Conservation (phyloP, 2,329 filamentous ascomycete genomes). For the Ascosphaera apis region DNA sequence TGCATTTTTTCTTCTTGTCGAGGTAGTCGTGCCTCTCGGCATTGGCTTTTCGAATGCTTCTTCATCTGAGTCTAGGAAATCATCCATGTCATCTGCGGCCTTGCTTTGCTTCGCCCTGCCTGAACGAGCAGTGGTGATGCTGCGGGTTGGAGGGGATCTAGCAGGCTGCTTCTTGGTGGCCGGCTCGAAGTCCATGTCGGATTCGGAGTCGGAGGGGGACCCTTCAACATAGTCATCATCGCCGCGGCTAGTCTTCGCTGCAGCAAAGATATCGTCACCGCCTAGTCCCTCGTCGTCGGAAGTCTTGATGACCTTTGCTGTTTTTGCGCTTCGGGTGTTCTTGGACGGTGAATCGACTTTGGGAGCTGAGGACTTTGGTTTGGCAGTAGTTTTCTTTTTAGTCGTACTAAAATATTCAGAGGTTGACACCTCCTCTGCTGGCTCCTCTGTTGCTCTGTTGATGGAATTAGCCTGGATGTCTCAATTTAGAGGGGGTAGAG, state of each 20-base stretch:
- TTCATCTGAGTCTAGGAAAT: conserved; percentile 9
- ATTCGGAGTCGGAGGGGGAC: conserved; percentile 36
- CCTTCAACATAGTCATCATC: conserved; percentile 50
- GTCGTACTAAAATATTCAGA: conserved; percentile 38
- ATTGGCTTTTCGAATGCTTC: conserved; percentile 1
- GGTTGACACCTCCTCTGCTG: conserved; percentile 33
- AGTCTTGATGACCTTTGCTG: conserved; percentile 15
- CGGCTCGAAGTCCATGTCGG: conserved; percentile 32
- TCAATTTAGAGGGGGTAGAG: conserved; percentile 1
- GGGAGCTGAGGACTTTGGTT: conserved; percentile 10
- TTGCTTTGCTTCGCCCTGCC: conserved; percentile 5
- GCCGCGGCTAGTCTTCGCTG: conserved; percentile 39
- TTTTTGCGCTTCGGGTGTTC: conserved; percentile 18
- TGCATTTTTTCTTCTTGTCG: conserved; percentile 12
- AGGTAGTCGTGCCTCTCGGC: conserved; percentile 4
- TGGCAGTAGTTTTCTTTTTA: conserved; percentile 31
- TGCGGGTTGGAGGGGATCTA: too few relatives aligned
- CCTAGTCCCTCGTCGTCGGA: conserved; percentile 44
- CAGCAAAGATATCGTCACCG: conserved; percentile 67
- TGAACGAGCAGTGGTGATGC: conserved; percentile 1
- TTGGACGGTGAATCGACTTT: conserved; percentile 12
- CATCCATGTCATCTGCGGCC: conserved; percentile 12
- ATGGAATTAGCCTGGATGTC: neutral
- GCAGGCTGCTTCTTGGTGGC: too few relatives aligned
- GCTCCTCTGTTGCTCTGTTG: conserved; percentile 24